Conservation (phyloP, 2,329 filamentous ascomycete genomes). For the Chaetomiaceae sp. region DNA sequence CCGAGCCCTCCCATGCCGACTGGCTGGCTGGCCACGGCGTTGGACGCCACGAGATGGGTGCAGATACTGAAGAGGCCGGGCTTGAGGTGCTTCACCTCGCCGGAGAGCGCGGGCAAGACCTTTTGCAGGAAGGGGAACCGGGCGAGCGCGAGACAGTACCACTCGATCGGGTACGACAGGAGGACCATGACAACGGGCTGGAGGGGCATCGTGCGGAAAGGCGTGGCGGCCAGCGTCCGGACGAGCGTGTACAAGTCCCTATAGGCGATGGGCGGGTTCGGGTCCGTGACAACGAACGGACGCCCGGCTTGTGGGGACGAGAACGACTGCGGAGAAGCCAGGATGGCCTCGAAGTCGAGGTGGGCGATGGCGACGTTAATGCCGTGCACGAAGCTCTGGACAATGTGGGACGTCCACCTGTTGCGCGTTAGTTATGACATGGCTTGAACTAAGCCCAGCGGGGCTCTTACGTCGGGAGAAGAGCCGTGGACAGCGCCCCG, state of each 20-base stretch:
- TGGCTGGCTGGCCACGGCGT: constrained; percentile 30
- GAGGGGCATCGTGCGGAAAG: constrained; percentile 31
- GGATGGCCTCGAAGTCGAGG: constrained; percentile 38
- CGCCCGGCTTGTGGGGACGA: constrained; percentile 32
- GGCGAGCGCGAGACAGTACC: constrained; percentile 32
- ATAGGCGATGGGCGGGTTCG: constrained; percentile 38
- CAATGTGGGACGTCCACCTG: constrained; percentile 37
- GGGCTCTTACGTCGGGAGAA: constrained; percentile 38
- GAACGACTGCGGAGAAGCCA: constrained; percentile 27
- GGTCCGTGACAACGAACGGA: constrained; percentile 39
- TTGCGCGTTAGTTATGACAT: neutral
- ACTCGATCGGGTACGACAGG: constrained; percentile 34
- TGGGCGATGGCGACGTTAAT: constrained; percentile 40
- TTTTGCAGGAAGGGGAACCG: constrained; percentile 26
- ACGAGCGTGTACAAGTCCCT: constrained; percentile 35
- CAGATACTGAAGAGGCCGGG: constrained; percentile 39
- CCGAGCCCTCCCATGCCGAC: constrained; percentile 36
- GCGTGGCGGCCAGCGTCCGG: constrained; percentile 32
- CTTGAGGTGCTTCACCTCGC: constrained; percentile 35
- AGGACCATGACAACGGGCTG: constrained; percentile 35
- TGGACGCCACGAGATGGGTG: constrained; percentile 36
- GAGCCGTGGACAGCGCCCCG: constrained; percentile 35
- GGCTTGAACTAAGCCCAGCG: neutral
- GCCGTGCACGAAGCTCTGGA: constrained; percentile 39
- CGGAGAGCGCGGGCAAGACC: constrained; percentile 31